A percentile compares a stretch with the other conserved stretches of the same genome.
phyloP scores from a whole-genome alignment of 148 eudicot species.

The Vaccinium myrtillus region DNA sequence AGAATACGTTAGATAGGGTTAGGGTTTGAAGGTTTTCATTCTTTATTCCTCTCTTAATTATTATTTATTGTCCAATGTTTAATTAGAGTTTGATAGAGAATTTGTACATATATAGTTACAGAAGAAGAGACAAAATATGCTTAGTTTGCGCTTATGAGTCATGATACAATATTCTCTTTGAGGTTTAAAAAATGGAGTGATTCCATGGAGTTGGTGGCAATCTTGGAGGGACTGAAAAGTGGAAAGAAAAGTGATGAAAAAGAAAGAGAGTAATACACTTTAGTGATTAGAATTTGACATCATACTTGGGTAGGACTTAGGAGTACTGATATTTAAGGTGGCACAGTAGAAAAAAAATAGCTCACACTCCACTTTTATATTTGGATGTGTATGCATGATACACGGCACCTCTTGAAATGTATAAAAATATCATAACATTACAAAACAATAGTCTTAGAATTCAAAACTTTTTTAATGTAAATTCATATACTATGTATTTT shows the following conservation, averaged over 20 bases:
- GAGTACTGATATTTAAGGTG: neutral
- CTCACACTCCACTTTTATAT: neutral
- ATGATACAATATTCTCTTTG: constrained; percentile 43
- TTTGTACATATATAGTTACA: neutral
- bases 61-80: neutral
- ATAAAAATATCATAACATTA: no score
- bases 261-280: constrained; percentile 28
- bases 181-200: constrained; percentile 30
- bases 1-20: constrained; percentile 18
- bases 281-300: neutral
- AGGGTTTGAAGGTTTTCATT: constrained; percentile 19
- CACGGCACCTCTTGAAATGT: neutral
- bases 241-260: constrained; percentile 38
- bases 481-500: no score
- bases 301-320: neutral
- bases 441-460: no score
- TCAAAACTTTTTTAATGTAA: no score
- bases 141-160: constrained; percentile 26
- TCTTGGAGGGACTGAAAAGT: constrained; percentile 55
- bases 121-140: constrained; percentile 25
- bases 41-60: constrained; percentile 18
- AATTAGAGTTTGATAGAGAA: neutral
- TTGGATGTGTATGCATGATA: neutral
- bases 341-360: neutral
- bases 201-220: constrained; percentile 56